Evolutionary conservation across 192 early-diverging fungal genomes (phyloP).

Genomic region (Mortierella alpina): DNA sequence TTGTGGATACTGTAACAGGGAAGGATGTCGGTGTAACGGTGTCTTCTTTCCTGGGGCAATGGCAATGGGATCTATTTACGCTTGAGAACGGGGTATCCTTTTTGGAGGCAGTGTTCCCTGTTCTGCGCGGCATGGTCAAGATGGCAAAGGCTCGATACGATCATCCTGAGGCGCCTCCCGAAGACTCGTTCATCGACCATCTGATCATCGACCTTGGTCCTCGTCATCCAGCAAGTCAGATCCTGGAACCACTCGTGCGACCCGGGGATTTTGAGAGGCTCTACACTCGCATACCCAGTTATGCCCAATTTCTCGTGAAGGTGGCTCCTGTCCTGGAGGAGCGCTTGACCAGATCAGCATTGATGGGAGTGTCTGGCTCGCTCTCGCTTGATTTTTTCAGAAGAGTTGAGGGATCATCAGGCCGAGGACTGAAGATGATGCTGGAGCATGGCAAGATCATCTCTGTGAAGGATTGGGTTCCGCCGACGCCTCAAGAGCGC

Average conservation of each 20-base stretch:
- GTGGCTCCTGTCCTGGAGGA: conserved; percentile 17
- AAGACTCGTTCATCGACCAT: background rate
- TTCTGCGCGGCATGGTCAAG: conserved; percentile 2
- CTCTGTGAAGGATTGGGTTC: conserved; percentile 5
- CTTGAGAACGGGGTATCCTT: conserved; percentile 2
- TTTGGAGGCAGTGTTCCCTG: conserved; percentile 7
- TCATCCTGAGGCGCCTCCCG: background rate
- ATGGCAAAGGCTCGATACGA: background rate
- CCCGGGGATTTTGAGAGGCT: background rate
- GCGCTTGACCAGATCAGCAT: conserved; percentile 11
- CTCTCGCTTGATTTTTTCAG: conserved; percentile 12
- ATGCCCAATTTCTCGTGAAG: conserved; percentile 22
- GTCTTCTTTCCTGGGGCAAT: background rate
- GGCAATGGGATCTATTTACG: background rate
- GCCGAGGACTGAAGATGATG: conserved; percentile 4
- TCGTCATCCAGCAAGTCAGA: conserved; percentile 4
- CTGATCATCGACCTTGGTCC: background rate
- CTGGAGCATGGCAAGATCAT: conserved; percentile 10
- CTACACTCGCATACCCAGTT: conserved; percentile 24
- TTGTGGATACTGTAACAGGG: conserved; percentile 9
- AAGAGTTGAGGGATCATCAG: background rate
- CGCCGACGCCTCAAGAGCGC: background rate
- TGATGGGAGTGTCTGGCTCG: conserved; percentile 2
- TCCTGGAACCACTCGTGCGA: background rate
- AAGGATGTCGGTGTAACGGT: conserved; percentile 11